A percentile compares a stretch with the other conserved stretches of the same genome.
phyloP scores from a whole-genome alignment of 2,329 filamentous ascomycete species.

The Fusarium brachygibbosum region DNA sequence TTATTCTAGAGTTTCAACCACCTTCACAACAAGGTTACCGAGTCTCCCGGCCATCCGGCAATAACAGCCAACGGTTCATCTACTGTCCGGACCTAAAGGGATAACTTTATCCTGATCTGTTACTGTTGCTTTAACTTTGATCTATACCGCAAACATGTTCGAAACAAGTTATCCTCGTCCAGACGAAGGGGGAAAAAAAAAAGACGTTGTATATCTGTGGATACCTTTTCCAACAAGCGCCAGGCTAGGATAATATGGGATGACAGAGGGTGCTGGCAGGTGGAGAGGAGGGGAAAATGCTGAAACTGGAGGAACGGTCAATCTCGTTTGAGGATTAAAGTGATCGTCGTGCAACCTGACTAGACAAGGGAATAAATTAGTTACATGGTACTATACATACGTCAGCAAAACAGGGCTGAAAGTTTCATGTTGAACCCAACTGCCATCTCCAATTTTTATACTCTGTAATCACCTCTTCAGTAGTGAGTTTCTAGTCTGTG shows the following conservation, averaged over 20 bases:
- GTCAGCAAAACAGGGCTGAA: slow-evolving; percentile 27
- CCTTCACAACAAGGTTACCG: slow-evolving; percentile 15
- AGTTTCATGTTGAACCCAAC: slow-evolving; percentile 17
- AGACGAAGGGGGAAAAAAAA: not conserved
- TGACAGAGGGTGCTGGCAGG: not conserved
- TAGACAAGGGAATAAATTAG: slow-evolving; percentile 6
- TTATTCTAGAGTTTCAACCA: slow-evolving; percentile 25
- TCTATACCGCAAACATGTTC: not conserved
- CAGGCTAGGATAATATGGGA: not conserved
- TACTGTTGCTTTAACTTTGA: not conserved
- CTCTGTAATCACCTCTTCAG: not conserved
- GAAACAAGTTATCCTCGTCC: not conserved
- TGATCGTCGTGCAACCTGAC: slow-evolving; percentile 18
- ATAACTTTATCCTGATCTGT: not conserved
- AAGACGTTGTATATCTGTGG: slow-evolving; percentile 3
- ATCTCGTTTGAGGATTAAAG: slow-evolving; percentile 17
- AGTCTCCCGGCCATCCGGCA: slow-evolving; percentile 1
- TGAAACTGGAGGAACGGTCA: slow-evolving; percentile 30
- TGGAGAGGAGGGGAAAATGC: slow-evolving; percentile 3
- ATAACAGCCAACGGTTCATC: slow-evolving; percentile 12
- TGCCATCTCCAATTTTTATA: not conserved
- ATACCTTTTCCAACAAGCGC: not conserved
- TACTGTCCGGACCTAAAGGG: slow-evolving; percentile 7
- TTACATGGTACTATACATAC: slow-evolving; percentile 4
- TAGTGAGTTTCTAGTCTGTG: too few relatives aligned